Conservation (phyloP, 345 rosid species). For the Crucihimalaya himalaica region DNA sequence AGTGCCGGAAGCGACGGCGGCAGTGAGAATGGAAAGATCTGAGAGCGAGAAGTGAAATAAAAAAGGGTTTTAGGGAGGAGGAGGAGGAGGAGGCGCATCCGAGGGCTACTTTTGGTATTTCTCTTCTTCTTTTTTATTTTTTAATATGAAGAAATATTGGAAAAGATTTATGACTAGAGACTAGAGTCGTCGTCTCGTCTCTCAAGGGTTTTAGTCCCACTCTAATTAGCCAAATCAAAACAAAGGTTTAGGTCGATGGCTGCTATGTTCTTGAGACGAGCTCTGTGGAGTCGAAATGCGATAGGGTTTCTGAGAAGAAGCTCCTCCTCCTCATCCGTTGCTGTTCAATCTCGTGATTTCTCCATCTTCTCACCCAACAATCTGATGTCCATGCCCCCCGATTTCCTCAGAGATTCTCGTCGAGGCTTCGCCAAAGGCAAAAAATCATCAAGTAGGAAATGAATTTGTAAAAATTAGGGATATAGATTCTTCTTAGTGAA, state of each 20-base stretch:
- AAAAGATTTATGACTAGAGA: too few relatives aligned
- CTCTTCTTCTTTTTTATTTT: not conserved
- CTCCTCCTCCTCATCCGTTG: constrained; percentile 37
- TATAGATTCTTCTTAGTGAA: too few relatives aligned
- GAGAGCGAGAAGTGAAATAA: not conserved
- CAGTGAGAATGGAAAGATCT: not conserved
- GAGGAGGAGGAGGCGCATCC: too few relatives aligned
- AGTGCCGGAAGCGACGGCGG: not conserved
- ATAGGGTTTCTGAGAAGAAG: constrained; percentile 42
- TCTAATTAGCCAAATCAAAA: not conserved
- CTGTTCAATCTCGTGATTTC: constrained; percentile 40
- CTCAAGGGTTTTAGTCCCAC: constrained; percentile 23
- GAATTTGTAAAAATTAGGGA: too few relatives aligned
- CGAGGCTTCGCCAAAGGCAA: constrained; percentile 82
- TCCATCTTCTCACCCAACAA: constrained; percentile 34
- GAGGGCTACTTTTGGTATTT: not conserved
- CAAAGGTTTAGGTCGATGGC: too few relatives aligned
- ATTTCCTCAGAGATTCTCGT: constrained; percentile 45
- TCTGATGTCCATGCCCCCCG: constrained; percentile 33
- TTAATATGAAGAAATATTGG: too few relatives aligned
- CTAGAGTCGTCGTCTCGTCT: too few relatives aligned
- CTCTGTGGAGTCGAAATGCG: constrained; percentile 40
- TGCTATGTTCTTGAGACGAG: constrained; percentile 62
- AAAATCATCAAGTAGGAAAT: constrained; percentile 64
- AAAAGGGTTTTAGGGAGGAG: not conserved